Evolutionary conservation across 2,329 filamentous ascomycete species (phyloP).

Genomic region (Emmonsiellopsis sp.): DNA sequence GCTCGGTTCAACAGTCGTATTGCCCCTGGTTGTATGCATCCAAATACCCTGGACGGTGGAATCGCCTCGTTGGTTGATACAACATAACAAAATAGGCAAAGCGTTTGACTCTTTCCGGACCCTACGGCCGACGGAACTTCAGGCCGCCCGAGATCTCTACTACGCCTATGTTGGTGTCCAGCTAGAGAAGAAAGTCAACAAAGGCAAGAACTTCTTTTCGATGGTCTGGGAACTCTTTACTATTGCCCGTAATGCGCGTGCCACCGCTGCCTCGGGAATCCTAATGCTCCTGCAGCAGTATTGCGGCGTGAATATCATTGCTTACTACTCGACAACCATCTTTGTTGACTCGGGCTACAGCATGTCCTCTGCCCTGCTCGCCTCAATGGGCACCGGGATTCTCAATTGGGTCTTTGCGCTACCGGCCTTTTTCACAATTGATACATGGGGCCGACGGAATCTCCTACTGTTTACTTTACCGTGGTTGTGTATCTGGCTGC

Average conservation of each 20-base stretch:
- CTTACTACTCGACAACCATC: conserved; percentile 54
- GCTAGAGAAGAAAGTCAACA: conserved; percentile 41
- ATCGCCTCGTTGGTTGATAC: conserved; percentile 42
- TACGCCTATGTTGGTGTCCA: conserved; percentile 51
- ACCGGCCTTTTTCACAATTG: conserved; percentile 57
- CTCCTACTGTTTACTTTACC: conserved; percentile 57
- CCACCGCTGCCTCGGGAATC: conserved; percentile 50
- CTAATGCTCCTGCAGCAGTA: conserved; percentile 60
- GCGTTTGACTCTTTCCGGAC: conserved; percentile 36
- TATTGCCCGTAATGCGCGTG: conserved; percentile 54
- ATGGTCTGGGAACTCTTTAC: conserved; percentile 43
- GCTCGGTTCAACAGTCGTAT: conserved; percentile 58
- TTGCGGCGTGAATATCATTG: conserved; percentile 46
- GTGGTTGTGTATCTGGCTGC: conserved; percentile 47
- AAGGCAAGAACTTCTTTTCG: conserved; percentile 37
- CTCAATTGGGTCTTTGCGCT: conserved; percentile 59
- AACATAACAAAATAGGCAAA: conserved; percentile 32
- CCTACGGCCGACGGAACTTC: conserved; percentile 35
- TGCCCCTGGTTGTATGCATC: conserved; percentile 47
- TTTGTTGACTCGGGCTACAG: conserved; percentile 47
- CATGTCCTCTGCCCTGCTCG: conserved; percentile 43
- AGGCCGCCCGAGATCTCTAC: conserved; percentile 38
- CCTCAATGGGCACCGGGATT: conserved; percentile 52
- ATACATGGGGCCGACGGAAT: conserved; percentile 58
- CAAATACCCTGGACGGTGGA: conserved; percentile 57